A percentile compares a stretch with the other conserved stretches of the same genome.
phyloP scores from a whole-genome alignment of 1,284 basidiomycete genomes.

The Anthracocystis walkeri region DNA sequence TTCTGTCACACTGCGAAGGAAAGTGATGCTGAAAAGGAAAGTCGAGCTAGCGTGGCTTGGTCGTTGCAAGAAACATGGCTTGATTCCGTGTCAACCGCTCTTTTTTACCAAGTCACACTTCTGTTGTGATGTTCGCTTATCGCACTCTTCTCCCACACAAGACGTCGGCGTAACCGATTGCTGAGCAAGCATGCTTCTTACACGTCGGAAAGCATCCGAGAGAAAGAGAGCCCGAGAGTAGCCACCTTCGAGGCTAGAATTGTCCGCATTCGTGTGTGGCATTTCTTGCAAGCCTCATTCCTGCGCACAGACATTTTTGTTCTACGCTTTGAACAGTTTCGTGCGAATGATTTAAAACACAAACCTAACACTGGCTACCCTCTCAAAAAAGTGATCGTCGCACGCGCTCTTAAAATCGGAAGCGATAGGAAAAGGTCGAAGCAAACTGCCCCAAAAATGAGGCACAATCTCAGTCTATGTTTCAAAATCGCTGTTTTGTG shows the following conservation, averaged over 20 bases:
- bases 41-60: background rate
- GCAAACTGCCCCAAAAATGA: no score
- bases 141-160: no score
- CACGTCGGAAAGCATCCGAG: background rate
- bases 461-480: slow-evolving; percentile 10
- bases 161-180: background rate
- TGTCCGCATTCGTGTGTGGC: slow-evolving; percentile 3
- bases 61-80: background rate
- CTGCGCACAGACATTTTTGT: slow-evolving; percentile 13
- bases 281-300: background rate
- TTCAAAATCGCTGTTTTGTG: background rate
- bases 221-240: background rate
- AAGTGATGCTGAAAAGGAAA: background rate
- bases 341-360: background rate
- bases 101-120: no score
- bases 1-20: background rate
- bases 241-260: background rate
- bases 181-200: no score
- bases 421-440: slow-evolving; percentile 16
- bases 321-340: background rate
- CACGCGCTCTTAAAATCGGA: slow-evolving; percentile 12
- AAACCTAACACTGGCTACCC: background rate
- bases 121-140: no score
- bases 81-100: no score
- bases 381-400: slow-evolving; percentile 9